A percentile compares a stretch with the other conserved stretches of the same genome.
These are phyloP conservation scores for Raphanus raphanistrum DNA, from an alignment of 345 rosid genomes.

Conservation along the genomic window DNA sequence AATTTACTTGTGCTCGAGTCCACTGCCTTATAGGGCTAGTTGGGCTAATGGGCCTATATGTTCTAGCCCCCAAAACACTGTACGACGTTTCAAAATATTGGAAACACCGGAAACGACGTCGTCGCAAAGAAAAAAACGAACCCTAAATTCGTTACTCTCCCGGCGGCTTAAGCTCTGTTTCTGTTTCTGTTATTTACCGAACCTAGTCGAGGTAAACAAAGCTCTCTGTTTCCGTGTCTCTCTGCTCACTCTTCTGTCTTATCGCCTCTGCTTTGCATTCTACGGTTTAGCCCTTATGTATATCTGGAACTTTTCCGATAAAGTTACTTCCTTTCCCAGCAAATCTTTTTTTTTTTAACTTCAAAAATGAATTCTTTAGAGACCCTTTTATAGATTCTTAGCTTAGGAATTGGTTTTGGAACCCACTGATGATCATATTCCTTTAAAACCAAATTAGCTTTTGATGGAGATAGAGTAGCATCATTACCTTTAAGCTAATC, in stretches of 20 bases:
- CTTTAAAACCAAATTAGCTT: not conserved
- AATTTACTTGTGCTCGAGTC: not conserved
- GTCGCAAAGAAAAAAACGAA: not conserved
- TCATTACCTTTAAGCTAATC: constrained; percentile 2
- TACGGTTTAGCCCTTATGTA: too few relatives aligned
- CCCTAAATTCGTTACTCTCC: constrained; percentile 13
- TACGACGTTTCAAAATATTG: not conserved
- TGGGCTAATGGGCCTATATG: not conserved
- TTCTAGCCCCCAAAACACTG: not conserved
- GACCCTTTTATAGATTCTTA: constrained; percentile 10
- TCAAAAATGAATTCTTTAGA: not conserved
- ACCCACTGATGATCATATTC: not conserved
- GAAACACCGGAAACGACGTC: not conserved
- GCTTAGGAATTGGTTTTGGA: constrained; percentile 1
- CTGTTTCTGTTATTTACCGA: not conserved
- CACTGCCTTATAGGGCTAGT: not conserved
- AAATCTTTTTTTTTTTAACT: not conserved
- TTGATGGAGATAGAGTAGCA: constrained; percentile 14
- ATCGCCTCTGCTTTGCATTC: constrained; percentile 17
- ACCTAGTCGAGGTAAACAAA: constrained; percentile 9
- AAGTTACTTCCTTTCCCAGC: not conserved
- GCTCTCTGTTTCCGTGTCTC: not conserved
- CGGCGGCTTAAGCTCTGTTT: not conserved
- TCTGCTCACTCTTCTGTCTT: not conserved
- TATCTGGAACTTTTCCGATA: not conserved